Evolutionary conservation across 257 asterid species (phyloP).

Genomic region (Nicotiana tomentosiformis): DNA sequence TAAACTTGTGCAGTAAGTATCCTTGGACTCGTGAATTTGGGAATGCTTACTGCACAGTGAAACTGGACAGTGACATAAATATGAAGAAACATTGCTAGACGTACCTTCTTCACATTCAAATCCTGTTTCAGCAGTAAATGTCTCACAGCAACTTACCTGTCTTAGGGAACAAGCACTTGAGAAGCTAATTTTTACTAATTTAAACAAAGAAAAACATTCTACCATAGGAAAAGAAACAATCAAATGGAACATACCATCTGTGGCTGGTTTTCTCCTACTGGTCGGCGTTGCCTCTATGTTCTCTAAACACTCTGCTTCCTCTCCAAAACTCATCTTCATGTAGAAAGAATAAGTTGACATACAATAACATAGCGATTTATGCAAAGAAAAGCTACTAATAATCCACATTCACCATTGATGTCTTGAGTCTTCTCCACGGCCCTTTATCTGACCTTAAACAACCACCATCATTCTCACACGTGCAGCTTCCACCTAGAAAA

Average conservation of each 20-base stretch:
- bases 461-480: conserved; percentile 45
- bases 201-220: neutral
- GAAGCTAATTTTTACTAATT: neutral
- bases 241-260: neutral
- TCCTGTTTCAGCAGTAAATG: conserved; percentile 10
- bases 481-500: conserved; percentile 56
- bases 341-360: neutral
- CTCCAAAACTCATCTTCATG: conserved; percentile 15
- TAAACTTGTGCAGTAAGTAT: conserved; percentile 1
- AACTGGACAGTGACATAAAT: neutral
- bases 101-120: conserved; percentile 10
- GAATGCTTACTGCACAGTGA: too few relatives aligned
- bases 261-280: neutral
- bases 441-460: conserved; percentile 57
- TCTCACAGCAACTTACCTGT: conserved; percentile 12
- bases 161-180: neutral
- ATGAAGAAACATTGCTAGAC: neutral
- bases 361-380: neutral
- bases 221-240: neutral
- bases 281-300: neutral
- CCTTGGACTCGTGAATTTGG: conserved; percentile 5
- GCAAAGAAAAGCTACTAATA: neutral
- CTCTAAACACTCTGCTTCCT: conserved; percentile 11
- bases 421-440: conserved; percentile 40
- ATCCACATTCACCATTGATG: neutral